Evolutionary conservation across 2,329 filamentous ascomycete genomes (phyloP).

Genomic region (Curvularia spicifera): DNA sequence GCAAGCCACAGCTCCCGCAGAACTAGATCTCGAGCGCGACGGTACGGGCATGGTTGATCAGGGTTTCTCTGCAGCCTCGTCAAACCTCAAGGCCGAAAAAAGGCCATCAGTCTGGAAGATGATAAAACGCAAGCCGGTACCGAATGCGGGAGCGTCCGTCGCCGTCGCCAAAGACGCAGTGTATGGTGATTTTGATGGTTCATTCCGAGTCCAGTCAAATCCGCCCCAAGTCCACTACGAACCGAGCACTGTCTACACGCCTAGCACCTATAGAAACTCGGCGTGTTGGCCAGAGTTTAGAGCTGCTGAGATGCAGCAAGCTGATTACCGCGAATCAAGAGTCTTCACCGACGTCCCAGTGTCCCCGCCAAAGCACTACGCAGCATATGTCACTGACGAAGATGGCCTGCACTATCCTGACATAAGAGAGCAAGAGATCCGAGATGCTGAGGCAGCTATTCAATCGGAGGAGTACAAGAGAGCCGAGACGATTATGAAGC

Average conservation of each 20-base stretch:
- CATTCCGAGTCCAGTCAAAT: not conserved
- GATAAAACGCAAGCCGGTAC: slow-evolving; percentile 2
- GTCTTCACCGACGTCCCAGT: slow-evolving; percentile 8
- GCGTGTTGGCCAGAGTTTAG: not conserved
- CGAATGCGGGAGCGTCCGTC: not conserved
- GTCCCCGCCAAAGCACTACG: not conserved
- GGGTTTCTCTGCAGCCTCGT: not conserved
- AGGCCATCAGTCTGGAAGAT: slow-evolving; percentile 10
- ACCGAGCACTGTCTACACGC: not conserved
- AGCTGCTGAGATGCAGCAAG: not conserved
- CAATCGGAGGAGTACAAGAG: slow-evolving; percentile 8
- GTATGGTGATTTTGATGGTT: not conserved
- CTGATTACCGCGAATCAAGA: not conserved
- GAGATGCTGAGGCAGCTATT: not conserved
- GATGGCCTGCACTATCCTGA: not conserved
- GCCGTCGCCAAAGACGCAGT: not conserved
- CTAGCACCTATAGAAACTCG: not conserved
- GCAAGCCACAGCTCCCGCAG: not conserved
- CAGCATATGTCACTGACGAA: not conserved
- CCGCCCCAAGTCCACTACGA: not conserved
- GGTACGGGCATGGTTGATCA: not conserved
- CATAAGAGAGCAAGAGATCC: not conserved
- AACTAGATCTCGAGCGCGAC: slow-evolving; percentile 11
- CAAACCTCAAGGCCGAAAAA: not conserved
- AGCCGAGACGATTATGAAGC: slow-evolving; percentile 7